A percentile compares a stretch with the other conserved stretches of the same genome.
Conservation (phyloP, 495 filamentous ascomycete species). For the Viridothelium virens region DNA sequence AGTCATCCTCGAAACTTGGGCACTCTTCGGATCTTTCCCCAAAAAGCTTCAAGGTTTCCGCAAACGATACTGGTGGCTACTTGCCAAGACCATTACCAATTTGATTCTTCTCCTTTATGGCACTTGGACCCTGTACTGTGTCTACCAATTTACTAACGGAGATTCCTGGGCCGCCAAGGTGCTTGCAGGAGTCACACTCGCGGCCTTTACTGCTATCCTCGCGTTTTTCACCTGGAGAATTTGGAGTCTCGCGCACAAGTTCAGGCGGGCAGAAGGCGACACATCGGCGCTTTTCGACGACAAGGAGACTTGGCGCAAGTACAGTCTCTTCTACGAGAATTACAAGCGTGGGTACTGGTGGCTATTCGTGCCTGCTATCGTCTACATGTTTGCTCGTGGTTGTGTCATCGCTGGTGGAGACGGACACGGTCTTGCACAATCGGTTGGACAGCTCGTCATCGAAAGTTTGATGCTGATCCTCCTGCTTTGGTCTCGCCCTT, state of each 20-base stretch:
- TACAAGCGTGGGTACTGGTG: slow-evolving; percentile 94
- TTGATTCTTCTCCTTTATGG: slow-evolving; percentile 90
- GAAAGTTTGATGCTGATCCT: slow-evolving; percentile 64
- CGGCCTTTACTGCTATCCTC: slow-evolving; percentile 68
- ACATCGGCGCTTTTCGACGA: slow-evolving; percentile 69
- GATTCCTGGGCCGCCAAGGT: slow-evolving; percentile 93
- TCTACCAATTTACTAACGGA: slow-evolving; percentile 88
- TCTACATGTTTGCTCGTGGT: slow-evolving; percentile 90
- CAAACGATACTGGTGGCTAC: slow-evolving; percentile 88
- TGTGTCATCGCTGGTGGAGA: slow-evolving; percentile 79
- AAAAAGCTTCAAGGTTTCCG: slow-evolving; percentile 74
- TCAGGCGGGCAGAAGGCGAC: slow-evolving; percentile 70
- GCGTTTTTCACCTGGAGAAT: slow-evolving; percentile 77
- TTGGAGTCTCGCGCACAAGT: slow-evolving; percentile 62
- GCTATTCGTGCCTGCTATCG: slow-evolving; percentile 83
- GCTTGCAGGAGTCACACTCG: slow-evolving; percentile 75
- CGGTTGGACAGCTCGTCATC: slow-evolving; percentile 67
- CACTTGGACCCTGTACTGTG: slow-evolving; percentile 90
- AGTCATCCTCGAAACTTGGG: slow-evolving; percentile 86
- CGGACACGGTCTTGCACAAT: slow-evolving; percentile 77
- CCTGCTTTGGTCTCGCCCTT: slow-evolving; percentile 78
- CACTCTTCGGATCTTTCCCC: slow-evolving; percentile 80
- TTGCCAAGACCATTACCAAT: slow-evolving; percentile 81
- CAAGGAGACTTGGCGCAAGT: slow-evolving; percentile 86
- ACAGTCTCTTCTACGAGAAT: slow-evolving; percentile 93